A percentile compares a stretch with the other conserved stretches of the same genome.
These are phyloP conservation scores for Saccharomyces eubayanus DNA, from an alignment of 805 yeast genomes.

Conservation along the genomic window DNA sequence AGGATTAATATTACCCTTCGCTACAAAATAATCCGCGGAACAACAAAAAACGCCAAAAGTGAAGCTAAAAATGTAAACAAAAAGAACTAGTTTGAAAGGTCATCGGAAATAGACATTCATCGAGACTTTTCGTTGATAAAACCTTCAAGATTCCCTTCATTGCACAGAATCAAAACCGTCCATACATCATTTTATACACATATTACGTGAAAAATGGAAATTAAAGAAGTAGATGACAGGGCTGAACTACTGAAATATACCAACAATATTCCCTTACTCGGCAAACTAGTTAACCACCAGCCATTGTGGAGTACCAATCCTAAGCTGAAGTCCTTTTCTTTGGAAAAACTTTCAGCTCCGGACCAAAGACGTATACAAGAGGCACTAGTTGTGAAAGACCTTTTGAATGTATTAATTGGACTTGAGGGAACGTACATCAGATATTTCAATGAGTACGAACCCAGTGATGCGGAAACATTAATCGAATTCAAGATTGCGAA, in stretches of 20 bases:
- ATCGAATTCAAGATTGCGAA: constrained; percentile 71
- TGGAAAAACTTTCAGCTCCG: constrained; percentile 31
- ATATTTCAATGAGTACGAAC: constrained; percentile 54
- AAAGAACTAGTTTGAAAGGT: background rate
- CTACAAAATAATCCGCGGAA: background rate
- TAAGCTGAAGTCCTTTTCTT: constrained; percentile 37
- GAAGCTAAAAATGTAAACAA: background rate
- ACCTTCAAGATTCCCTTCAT: background rate
- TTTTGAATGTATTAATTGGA: constrained; percentile 60
- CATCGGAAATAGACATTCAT: background rate
- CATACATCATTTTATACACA: background rate
- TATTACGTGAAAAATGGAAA: constrained; percentile 12
- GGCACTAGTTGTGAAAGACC: constrained; percentile 60
- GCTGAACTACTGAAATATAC: constrained; percentile 13
- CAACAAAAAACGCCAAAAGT: background rate
- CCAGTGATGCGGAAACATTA: constrained; percentile 30
- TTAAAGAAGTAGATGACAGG: constrained; percentile 20
- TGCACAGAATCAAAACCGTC: background rate
- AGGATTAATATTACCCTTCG: background rate
- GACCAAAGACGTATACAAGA: constrained; percentile 57
- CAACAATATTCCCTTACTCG: constrained; percentile 19
- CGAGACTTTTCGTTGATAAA: background rate
- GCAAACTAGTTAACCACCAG: constrained; percentile 30
- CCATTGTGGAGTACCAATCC: constrained; percentile 28
- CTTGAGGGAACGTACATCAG: constrained; percentile 72